Percentiles rank a stretch among this genome's conserved stretches.
Evolutionary conservation across 192 early-diverging fungal genomes (phyloP).

Genomic region (Linnemannia hyalina): DNA sequence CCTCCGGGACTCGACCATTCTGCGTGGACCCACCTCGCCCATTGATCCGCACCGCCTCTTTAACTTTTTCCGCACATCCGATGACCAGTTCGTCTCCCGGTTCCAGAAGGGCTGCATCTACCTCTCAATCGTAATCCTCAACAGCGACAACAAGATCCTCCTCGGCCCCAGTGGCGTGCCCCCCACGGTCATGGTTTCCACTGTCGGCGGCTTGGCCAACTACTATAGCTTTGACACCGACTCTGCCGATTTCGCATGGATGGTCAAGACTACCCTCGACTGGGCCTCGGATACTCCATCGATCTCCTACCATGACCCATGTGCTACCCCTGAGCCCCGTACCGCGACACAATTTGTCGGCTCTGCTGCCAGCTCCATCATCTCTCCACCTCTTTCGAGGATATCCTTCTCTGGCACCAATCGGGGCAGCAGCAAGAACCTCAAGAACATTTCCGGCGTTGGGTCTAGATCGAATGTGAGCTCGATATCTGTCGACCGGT

Average conservation of each 20-base stretch:
- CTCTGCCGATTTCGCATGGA: constrained; percentile 50
- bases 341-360: not conserved
- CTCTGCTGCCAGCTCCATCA: not conserved
- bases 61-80: constrained; percentile 39
- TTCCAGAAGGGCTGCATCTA: constrained; percentile 59
- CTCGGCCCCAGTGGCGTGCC: constrained; percentile 39
- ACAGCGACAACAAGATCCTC: constrained; percentile 59
- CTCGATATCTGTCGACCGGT: constrained; percentile 23
- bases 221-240: constrained; percentile 55
- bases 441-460: not conserved
- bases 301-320: not conserved
- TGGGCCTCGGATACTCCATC: constrained; percentile 35
- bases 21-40: constrained; percentile 34
- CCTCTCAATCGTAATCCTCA: constrained; percentile 55
- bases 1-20: constrained; percentile 28
- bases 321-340: constrained; percentile 1
- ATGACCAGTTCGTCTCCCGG: constrained; percentile 46
- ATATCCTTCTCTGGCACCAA: constrained; percentile 26
- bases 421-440: constrained; percentile 18
- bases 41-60: constrained; percentile 46
- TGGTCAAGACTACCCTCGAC: constrained; percentile 54
- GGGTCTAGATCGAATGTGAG: constrained; percentile 6
- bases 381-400: constrained; percentile 38
- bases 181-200: constrained; percentile 43
- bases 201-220: constrained; percentile 22